phyloP scores from a whole-genome alignment of 805 yeast species.

The Metschnikowia continentalis region DNA sequence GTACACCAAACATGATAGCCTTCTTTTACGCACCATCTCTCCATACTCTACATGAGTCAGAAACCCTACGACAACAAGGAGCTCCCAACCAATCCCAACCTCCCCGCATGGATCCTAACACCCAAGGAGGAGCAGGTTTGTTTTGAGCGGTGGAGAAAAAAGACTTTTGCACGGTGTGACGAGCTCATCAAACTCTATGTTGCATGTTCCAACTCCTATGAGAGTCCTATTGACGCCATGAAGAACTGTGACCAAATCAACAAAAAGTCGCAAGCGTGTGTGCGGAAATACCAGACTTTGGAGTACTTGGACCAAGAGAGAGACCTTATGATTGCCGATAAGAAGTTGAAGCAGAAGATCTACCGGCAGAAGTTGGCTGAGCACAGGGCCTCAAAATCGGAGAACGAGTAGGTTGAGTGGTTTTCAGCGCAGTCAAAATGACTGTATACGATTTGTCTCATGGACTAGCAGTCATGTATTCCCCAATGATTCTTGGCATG shows the following conservation, averaged over 20 bases:
- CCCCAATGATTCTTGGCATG: no score
- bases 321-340: conserved; percentile 58
- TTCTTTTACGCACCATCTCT: no score
- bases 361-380: conserved; percentile 15
- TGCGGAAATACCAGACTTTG: conserved; percentile 54
- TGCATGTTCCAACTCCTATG: conserved; percentile 55
- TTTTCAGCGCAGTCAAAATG: no score
- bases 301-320: conserved; percentile 67
- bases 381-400: neutral
- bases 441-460: no score
- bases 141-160: conserved; percentile 63
- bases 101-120: conserved; percentile 73
- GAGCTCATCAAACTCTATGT: conserved; percentile 60
- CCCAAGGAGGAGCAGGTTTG: conserved; percentile 75
- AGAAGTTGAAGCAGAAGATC: conserved; percentile 35
- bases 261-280: conserved; percentile 59
- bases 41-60: conserved; percentile 25
- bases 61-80: conserved; percentile 36
- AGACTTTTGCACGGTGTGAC: conserved; percentile 64
- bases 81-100: conserved; percentile 39
- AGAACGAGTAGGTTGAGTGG: no score
- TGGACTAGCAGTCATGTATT: no score
- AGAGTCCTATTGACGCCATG: conserved; percentile 61
- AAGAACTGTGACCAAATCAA: conserved; percentile 60
- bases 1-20: neutral